Evolutionary conservation across 345 rosid genomes (phyloP), one percentile per base, ranked within the genome.

Genomic region (Arabis hirsuta): DNA sequence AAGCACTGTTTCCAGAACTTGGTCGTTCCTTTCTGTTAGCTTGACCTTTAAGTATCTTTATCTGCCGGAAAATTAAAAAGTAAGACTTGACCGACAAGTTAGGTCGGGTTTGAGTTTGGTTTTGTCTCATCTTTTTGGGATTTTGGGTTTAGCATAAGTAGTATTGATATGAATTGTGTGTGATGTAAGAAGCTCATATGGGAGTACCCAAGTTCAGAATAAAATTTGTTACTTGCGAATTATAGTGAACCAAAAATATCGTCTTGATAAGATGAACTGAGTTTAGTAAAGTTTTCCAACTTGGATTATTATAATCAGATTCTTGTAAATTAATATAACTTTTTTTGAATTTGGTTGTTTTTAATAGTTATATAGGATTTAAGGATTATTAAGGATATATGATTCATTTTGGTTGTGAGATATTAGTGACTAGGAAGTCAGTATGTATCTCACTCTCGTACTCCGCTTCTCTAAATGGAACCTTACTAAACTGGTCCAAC

Each of bases 21-120:
- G 52, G 82, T 52, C 14, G 58, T 78, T 64, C 88, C 93, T 46
- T 88, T 80, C 66, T 78, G 86, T 61, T 87, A 61, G 67, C 50
- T 69, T 63, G 4, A 50, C 47, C 67, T 54, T 12, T 16, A 46
- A 55, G 43, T n/a, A 54, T 67, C 29, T 58, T 58, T 51, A 42
- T 55, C 46, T 59, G 2, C 46, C 13, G 26, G 57, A 34, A 7
- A 52, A 20, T 67, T 69, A 44, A 52, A 74, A 31, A 59, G 9
- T 20, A 52, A 46, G n/a, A 50, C 75, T 76, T 62, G 74, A 69
- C 46, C 31, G n/a, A 27, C 29, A 69, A 69, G 74, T 62, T 69
- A 62, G 60, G 74, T 69, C n/a, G 52, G 62, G 71, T 62, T 69
- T 69, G 65, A 75, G 74, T 76, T 55, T 62, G 57, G 63, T 52